phyloP scores from a whole-genome alignment of 768 basidiomycete genomes.

The Tulasnella sp. region DNA sequence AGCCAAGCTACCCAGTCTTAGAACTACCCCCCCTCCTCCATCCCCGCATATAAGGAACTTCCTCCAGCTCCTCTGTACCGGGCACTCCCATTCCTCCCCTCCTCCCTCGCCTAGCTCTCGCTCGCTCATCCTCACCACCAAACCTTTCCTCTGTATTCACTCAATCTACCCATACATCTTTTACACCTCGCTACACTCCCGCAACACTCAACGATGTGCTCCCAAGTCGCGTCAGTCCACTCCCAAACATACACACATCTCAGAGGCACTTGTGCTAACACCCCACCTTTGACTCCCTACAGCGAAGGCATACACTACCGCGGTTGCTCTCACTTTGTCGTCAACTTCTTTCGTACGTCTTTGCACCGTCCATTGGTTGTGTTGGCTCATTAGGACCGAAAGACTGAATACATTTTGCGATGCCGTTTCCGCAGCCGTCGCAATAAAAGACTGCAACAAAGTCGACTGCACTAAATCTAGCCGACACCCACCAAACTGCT shows the following conservation, averaged over 20 bases:
- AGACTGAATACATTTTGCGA: neutral
- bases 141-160: neutral
- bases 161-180: neutral
- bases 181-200: neutral
- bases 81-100: neutral
- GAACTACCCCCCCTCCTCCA: neutral
- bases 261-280: neutral
- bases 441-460: constrained; percentile 18
- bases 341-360: constrained; percentile 16
- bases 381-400: neutral
- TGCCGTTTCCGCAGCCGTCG: neutral
- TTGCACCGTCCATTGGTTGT: too few species aligned
- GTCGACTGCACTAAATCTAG: constrained; percentile 5
- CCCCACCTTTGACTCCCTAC: neutral
- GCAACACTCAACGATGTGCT: constrained; percentile 8
- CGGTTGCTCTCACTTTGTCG: constrained; percentile 19
- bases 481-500: constrained; percentile 18
- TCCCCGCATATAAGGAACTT: constrained; percentile 1
- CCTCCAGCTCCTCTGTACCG: neutral
- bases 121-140: neutral
- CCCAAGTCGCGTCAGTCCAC: constrained; percentile 18
- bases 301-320: constrained; percentile 20
- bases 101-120: neutral
- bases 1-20: constrained; percentile 1
- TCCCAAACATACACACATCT: neutral